A percentile compares a stretch with the other conserved stretches of the same genome.
phyloP scores from a whole-genome alignment of 371 early-diverging fungal genomes.

The Mucor racemosus region DNA sequence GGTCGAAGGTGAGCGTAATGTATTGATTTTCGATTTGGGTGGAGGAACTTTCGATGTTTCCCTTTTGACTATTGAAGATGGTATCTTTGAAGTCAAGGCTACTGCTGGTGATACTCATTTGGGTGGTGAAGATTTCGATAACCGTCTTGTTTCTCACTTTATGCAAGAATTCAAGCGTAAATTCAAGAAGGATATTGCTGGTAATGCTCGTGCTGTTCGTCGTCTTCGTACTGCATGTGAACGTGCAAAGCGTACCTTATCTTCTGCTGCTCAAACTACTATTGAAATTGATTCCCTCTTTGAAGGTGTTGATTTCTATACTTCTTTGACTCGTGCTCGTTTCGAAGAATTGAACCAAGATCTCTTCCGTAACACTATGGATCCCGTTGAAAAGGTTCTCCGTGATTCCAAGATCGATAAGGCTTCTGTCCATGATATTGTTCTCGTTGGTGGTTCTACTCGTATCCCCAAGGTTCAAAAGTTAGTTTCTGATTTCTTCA shows the following conservation, averaged over 20 bases:
- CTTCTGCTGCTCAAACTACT: slow-evolving; percentile 82
- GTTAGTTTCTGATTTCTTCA: slow-evolving; percentile 96
- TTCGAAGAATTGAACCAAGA: slow-evolving; percentile 95
- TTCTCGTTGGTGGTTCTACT: slow-evolving; percentile 99
- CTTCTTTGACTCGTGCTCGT: slow-evolving; percentile 87
- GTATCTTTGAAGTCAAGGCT: slow-evolving; percentile 94
- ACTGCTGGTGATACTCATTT: slow-evolving; percentile 97
- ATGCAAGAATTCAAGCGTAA: slow-evolving; percentile 90
- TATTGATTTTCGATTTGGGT: slow-evolving; percentile 95
- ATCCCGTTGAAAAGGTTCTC: slow-evolving; percentile 84
- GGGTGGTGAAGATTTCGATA: slow-evolving; percentile 99
- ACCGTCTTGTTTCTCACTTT: slow-evolving; percentile 82
- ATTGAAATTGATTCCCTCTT: slow-evolving; percentile 93
- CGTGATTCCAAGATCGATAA: slow-evolving; percentile 96
- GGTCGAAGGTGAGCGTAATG: slow-evolving; percentile 78
- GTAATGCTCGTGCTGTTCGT: slow-evolving; percentile 89
- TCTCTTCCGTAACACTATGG: slow-evolving; percentile 85
- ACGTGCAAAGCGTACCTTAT: slow-evolving; percentile 97
- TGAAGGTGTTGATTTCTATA: slow-evolving; percentile 88
- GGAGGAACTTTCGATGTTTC: slow-evolving; percentile 98
- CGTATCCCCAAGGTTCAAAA: slow-evolving; percentile 99
- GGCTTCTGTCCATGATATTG: slow-evolving; percentile 91
- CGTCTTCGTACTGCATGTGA: slow-evolving; percentile 96
- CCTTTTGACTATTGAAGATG: slow-evolving; percentile 88
- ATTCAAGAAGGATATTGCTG: slow-evolving; percentile 78